Base-by-base conservation (phyloP, 495 filamentous ascomycete species). In the Trichocladium uniseriatum region DNA sequence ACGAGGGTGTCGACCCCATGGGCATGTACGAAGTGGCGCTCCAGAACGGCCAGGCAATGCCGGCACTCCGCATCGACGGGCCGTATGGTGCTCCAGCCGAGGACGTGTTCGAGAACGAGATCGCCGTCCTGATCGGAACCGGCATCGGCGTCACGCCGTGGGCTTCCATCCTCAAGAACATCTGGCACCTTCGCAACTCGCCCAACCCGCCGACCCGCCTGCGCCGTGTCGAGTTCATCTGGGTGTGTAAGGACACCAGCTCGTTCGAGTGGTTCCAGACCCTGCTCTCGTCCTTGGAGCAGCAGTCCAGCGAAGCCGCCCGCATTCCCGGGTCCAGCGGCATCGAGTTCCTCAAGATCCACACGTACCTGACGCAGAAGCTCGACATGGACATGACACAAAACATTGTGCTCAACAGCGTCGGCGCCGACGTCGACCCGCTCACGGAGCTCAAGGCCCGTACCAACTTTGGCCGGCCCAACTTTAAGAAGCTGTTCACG, bases 201-300 rank as follows among this genome's bases (percentile, higher is more conserved):
- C 88, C 88, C 13, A 88, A 95, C 66, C 84, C 87, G 22, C 89
- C 90, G 0, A 81, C 79, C 27, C 86, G 94, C 62, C 79, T 99
- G 35, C 83, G 89, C 44, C 83, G 92, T 65, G 90, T 99, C 15
- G 92, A 99, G 65, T 97, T 99, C 67, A 95, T 97, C 72, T 99
- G 92, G 92, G 82, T 97, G 47, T 97, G 94, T 77, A 94, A 84
- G 64, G 91, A 98, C 59, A 97, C 89, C 2, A 80, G 75, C 32
- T 95, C 91, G 1, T 98, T 98, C 63, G 92, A 97, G 70, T 98
- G 92, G 92, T 98, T 98, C 72, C 94, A 98, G 65, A 83, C 83
- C 10, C 83, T 98, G 4, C 79, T 98, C 10, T 87, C 84, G 5
- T 90, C 85, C 0, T 83, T 99, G n/a, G 92, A 99, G 60, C 72